phyloP scores from a whole-genome alignment of 2,329 filamentous ascomycete species.

The Penicillium frequentans region DNA sequence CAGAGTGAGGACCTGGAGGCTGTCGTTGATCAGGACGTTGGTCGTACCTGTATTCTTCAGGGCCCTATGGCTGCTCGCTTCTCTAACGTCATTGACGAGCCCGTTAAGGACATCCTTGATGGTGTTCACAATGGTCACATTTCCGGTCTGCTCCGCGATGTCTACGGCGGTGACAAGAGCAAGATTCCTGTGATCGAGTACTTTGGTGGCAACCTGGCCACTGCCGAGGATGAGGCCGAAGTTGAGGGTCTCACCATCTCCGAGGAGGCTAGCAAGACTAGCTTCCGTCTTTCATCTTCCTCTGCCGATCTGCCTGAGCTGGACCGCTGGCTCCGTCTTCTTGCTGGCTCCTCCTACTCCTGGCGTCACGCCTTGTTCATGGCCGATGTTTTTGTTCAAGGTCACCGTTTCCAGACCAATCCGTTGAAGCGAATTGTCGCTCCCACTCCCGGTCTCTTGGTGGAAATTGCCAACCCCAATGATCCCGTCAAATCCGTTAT shows the following conservation, averaged over 20 bases:
- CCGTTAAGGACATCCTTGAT: constrained; percentile 91
- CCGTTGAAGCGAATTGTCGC: constrained; percentile 90
- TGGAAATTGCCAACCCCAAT: constrained; percentile 82
- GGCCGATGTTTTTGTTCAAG: constrained; percentile 90
- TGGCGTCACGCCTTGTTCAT: constrained; percentile 96
- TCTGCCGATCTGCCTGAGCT: constrained; percentile 71
- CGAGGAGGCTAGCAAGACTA: constrained; percentile 75
- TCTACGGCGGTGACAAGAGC: constrained; percentile 72
- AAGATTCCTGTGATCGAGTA: constrained; percentile 87
- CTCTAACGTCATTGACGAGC: constrained; percentile 86
- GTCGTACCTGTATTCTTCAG: constrained; percentile 92
- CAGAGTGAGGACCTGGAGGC: constrained; percentile 97
- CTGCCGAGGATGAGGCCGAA: constrained; percentile 70
- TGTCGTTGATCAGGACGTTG: constrained; percentile 93
- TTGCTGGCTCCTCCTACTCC: constrained; percentile 81
- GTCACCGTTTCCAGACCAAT: constrained; percentile 95
- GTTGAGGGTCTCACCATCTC: constrained; percentile 83
- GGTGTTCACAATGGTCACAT: constrained; percentile 89
- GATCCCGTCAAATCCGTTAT: constrained; percentile 82
- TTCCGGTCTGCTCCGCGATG: constrained; percentile 70
- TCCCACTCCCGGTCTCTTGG: constrained; percentile 79
- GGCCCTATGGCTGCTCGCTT: constrained; percentile 91
- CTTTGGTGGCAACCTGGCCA: constrained; percentile 82
- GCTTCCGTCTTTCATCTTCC: constrained; percentile 77
- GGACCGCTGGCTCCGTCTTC: constrained; percentile 82